A percentile compares a stretch with the other conserved stretches of the same genome.
Conservation (phyloP, 495 filamentous ascomycete genomes). For the Pyrenopolyporus hunteri region DNA sequence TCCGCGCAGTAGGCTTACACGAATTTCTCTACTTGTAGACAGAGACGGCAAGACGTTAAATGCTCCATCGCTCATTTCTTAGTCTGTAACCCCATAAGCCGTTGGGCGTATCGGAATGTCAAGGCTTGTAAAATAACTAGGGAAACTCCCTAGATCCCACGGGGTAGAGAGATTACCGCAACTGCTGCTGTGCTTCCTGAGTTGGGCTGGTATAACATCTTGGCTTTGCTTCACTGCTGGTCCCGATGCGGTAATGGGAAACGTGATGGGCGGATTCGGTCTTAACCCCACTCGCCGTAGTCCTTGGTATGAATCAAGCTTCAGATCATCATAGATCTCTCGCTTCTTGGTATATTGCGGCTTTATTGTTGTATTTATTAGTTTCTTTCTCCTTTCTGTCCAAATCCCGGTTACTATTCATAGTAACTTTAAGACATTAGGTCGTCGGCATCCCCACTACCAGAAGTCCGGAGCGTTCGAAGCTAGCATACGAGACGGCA, state of each 20-base stretch:
- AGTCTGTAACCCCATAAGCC: too few relatives aligned
- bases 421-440: conserved; percentile 8
- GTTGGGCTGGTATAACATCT: conserved; percentile 11
- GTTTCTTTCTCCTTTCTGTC: conserved; percentile 7
- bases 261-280: background rate
- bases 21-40: too few relatives aligned
- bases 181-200: conserved; percentile 5
- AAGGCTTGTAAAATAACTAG: too few relatives aligned
- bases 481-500: background rate
- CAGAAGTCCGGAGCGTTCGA: too few relatives aligned
- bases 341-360: background rate
- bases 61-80: too few relatives aligned
- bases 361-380: background rate
- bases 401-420: conserved; percentile 19
- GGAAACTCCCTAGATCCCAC: too few relatives aligned
- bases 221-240: conserved; percentile 27
- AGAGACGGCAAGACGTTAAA: too few relatives aligned
- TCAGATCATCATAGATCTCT: conserved; percentile 9
- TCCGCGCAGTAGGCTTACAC: too few relatives aligned
- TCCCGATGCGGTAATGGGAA: conserved; percentile 5
- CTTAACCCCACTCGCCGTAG: conserved; percentile 13
- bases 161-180: background rate
- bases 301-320: conserved; percentile 26
- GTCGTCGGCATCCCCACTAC: background rate
- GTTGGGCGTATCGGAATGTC: too few relatives aligned